Base-by-base conservation (phyloP, 1,139 yeast genomes). In the Scheffersomyces lignicola region DNA sequence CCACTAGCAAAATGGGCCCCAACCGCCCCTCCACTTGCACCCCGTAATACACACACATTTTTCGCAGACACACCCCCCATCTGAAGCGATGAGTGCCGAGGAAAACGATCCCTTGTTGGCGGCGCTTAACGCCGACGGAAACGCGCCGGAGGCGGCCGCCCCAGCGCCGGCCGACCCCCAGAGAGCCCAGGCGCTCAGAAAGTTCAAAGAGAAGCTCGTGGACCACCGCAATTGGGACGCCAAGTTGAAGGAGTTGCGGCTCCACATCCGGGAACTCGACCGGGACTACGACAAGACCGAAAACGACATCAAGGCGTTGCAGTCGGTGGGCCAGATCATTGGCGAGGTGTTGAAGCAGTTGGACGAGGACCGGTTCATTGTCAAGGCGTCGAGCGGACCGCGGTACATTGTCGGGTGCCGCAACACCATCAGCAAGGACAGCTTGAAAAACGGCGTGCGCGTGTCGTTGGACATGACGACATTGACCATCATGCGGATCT, bases 391-490 rank as follows among this genome's bases (percentile, higher is more conserved):
- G 5, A 83, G 92, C 35, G 99, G 99, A 3, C 99, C 99, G 25
- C 78, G 99, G 53, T 94, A 94, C 58, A 92, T 94, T 52, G 98
- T 94, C 36, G 97, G 97, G 31, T 94, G 96, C 62, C 80, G 98
- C 56, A 89, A 89, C 60, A 86, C 96, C 30, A 88, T 94, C 56
- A 86, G 84, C 56, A 83, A 86, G 53, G 86, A 83, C 31, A 78
- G 76, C 42, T 73, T 94, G 54, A 83, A 87, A 63, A 95, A 90
- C 60, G 98, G 98, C 32, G 92, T 90, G 14, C 78, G 99, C 54
- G 99, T 94, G 33, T 92, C 97, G 13, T 73, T 94, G 47, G 99
- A 94, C 61, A 94, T 94, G 87, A 94, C 98, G 12, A 94, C 99
- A 1, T 74, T 94, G 50, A 94, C 99, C 12, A 92, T 94, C 45